These are phyloP conservation scores for Zygoascus ofunaensis DNA, from an alignment of 805 yeast species.

Conservation along the genomic window DNA sequence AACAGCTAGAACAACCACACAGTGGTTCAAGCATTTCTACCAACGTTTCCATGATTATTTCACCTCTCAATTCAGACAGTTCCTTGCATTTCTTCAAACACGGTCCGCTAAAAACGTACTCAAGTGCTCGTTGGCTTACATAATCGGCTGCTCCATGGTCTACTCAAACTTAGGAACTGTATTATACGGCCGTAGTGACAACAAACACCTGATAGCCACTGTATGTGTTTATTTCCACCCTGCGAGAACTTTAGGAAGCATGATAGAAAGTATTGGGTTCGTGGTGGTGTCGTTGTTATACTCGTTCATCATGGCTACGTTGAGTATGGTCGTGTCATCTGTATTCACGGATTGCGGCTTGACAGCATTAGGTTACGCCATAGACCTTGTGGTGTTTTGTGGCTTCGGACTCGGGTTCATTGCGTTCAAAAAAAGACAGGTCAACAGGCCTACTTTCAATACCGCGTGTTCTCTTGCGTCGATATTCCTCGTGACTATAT, in stretches of 20 bases:
- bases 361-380: conserved; percentile 41
- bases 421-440: conserved; percentile 59
- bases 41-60: too few species aligned
- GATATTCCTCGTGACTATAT: conserved; percentile 58
- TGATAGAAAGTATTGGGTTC: conserved; percentile 64
- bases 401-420: conserved; percentile 53
- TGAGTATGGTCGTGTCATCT: conserved; percentile 45
- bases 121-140: conserved; percentile 67
- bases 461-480: conserved; percentile 76
- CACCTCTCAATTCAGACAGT: too few species aligned
- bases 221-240: conserved; percentile 82
- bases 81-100: too few species aligned
- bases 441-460: conserved; percentile 60
- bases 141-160: conserved; percentile 65
- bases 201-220: conserved; percentile 75
- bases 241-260: conserved; percentile 66
- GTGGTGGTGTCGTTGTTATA: conserved; percentile 47
- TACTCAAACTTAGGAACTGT: conserved; percentile 37
- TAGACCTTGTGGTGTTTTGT: conserved; percentile 44
- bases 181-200: conserved; percentile 55
- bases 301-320: conserved; percentile 43
- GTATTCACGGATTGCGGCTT: conserved; percentile 36
- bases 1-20: not conserved
- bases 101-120: conserved; percentile 25
- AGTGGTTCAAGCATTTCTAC: not conserved